Evolutionary conservation across 768 basidiomycete species (phyloP).

Genomic region (Termitomyces bulborhizus): DNA sequence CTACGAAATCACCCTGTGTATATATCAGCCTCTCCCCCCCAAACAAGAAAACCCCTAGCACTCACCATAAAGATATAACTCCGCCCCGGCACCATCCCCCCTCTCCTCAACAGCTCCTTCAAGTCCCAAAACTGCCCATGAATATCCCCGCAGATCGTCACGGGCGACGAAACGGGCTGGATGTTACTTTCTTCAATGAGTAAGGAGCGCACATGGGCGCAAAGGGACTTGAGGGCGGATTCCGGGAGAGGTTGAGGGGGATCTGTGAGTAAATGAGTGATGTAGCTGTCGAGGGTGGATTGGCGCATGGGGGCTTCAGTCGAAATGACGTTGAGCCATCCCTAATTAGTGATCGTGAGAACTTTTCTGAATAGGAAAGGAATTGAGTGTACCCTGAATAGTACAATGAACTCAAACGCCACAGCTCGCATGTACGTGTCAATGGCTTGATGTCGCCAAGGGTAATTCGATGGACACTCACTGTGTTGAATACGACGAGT

Average conservation of each 20-base stretch:
- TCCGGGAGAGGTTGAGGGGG: slow-evolving; percentile 72
- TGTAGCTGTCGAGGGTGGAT: slow-evolving; percentile 70
- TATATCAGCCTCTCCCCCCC: slow-evolving; percentile 7
- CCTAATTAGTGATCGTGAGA: not conserved
- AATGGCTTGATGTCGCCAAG: no score
- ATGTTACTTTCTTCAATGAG: slow-evolving; percentile 93
- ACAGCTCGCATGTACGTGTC: no score
- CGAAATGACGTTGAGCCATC: not conserved
- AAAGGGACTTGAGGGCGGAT: slow-evolving; percentile 88
- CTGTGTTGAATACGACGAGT: no score
- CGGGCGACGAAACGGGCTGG: slow-evolving; percentile 91
- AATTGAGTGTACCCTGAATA: no score
- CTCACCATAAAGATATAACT: slow-evolving; percentile 97
- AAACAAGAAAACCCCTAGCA: slow-evolving; percentile 26
- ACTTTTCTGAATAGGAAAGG: no score
- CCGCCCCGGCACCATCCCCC: slow-evolving; percentile 78
- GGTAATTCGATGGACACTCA: no score
- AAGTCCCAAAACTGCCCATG: slow-evolving; percentile 99
- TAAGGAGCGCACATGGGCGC: slow-evolving; percentile 79
- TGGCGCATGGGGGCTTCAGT: slow-evolving; percentile 15
- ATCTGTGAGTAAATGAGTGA: slow-evolving; percentile 80
- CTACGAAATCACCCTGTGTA: slow-evolving; percentile 91
- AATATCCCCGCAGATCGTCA: slow-evolving; percentile 94
- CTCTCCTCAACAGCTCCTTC: slow-evolving; percentile 81
- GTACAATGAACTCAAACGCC: no score